Evolutionary conservation across 768 basidiomycete genomes (phyloP), one percentile per base, ranked within the genome.

Genomic region (Mycena capillaripes): DNA sequence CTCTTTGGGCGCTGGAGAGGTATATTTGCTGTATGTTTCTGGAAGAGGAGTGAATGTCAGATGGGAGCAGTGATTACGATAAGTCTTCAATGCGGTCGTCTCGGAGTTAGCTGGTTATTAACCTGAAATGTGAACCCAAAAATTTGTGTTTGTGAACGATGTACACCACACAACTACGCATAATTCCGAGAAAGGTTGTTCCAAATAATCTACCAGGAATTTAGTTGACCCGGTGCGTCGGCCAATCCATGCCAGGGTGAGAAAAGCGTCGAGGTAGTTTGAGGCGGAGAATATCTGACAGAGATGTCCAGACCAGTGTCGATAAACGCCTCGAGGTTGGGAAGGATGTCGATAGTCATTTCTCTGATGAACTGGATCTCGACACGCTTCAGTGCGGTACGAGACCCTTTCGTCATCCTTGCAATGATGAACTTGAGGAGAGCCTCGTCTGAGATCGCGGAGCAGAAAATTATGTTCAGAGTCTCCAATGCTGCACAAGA

Each of bases 301-400:
- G 30, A 48, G n/a, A 62, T 21, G 8, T 62, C 11, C 11, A 62
- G 61, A 10, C 61, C 61, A 50, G 27, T 21, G 11, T 42, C 58
- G 17, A 62, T 50, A n/a, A 62, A 48, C 7, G 44, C 21, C 32
- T 14, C 1, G 9, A 62, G 61, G 2, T 19, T 16, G 61, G 61
- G 61, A 14, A n/a, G 10, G 29, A 62, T 62, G n/a, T 62, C 61
- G 29, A 46, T 19, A 17, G n/a, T n/a, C 61, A 48, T 62, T 12
- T 9, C 2, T 23, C 61, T 32, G 3, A 21, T 7, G n/a, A 62
- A 62, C 9, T 34, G 30, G 17, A 62, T 19, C 2, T 48, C 42
- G n/a, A 62, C 19, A 17, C 61, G 61, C 32, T 14, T 5, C 1
- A 62, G 19, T 16, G 17, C 42, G n/a, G 21, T 3, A 7, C 30